Evolutionary conservation across 345 rosid species (phyloP).

Genomic region (Bruguiera parviflora): DNA sequence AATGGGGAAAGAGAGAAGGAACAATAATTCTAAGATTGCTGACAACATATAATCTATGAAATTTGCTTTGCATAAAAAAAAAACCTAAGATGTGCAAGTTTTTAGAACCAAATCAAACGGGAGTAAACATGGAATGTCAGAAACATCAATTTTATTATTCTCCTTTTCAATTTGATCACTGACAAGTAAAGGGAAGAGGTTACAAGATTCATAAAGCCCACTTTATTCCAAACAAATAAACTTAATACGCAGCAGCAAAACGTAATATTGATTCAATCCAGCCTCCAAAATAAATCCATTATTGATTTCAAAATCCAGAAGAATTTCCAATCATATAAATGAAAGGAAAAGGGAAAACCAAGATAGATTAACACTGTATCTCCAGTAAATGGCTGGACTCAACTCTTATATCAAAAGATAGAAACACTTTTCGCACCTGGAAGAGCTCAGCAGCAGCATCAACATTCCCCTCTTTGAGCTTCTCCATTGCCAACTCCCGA

Average conservation of each 20-base stretch:
- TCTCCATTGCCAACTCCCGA: constrained; percentile 57
- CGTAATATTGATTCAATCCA: not conserved
- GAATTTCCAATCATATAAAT: not conserved
- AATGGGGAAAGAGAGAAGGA: no score
- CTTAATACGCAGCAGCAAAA: no score
- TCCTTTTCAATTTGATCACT: no score
- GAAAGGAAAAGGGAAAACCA: no score
- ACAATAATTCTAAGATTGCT: not conserved
- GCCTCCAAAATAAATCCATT: not conserved
- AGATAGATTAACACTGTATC: no score
- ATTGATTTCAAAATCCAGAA: not conserved
- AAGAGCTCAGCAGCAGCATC: constrained; percentile 69
- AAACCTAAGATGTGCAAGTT: not conserved
- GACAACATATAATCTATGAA: not conserved
- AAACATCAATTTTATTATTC: no score
- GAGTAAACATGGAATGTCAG: no score
- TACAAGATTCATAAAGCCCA: no score
- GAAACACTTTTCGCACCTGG: constrained; percentile 44
- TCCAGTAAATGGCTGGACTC: not conserved
- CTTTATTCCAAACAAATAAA: no score
- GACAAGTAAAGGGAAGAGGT: no score
- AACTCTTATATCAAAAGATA: not conserved
- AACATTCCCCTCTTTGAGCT: constrained; percentile 71
- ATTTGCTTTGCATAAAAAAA: not conserved
- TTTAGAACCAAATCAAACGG: not conserved